Base-by-base conservation (phyloP, 257 asterid genomes). In the Plectranthus barbatus region DNA sequence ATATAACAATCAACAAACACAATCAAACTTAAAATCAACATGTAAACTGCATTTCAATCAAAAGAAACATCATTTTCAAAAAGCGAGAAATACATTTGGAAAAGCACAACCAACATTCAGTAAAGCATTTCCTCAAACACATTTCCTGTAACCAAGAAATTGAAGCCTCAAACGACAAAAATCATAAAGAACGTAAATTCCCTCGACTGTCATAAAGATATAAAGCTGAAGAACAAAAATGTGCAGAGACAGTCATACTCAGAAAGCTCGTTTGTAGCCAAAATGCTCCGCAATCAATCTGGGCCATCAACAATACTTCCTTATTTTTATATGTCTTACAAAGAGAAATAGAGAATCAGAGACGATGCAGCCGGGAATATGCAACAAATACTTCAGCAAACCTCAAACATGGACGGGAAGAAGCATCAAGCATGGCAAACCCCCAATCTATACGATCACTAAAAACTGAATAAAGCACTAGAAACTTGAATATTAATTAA, bases 331-430 rank as follows among this genome's bases (percentile, higher is more conserved):
- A 50, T 57, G 57, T 20, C n/a, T 40, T 18, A 5, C 31, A 19
- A 17, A n/a, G 42, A 24, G 11, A 52, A 26, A 49, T 11, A 18
- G n/a, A 47, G 24, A 33, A 20, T 12, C 23, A 31, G 34, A 20
- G 36, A 42, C 14, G 21, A 34, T 14, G 18, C 20, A 14, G 24
- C n/a, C 39, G 40, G 3, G 24, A 18, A 10, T 21, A 17, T 21
- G 73, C 44, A 47, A 48, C 8, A 8, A 18, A 58, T 44, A 21
- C 11, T 56, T 39, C 9, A 0, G 53, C 75, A 50, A 51, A 69
- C 79, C 72, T 74, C 49, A 74, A 52, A 42, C 69, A 66, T 66
- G 70, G 76, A 60, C 21, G 29, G 46, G 64, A 65, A 48, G 60
- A 40, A 49, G 68, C 54, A 4, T 26, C 26, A 13, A 15, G 67